These are phyloP conservation scores for Suhomyces bokatorum DNA, from an alignment of 1,139 yeast species.

Conservation along the genomic window DNA sequence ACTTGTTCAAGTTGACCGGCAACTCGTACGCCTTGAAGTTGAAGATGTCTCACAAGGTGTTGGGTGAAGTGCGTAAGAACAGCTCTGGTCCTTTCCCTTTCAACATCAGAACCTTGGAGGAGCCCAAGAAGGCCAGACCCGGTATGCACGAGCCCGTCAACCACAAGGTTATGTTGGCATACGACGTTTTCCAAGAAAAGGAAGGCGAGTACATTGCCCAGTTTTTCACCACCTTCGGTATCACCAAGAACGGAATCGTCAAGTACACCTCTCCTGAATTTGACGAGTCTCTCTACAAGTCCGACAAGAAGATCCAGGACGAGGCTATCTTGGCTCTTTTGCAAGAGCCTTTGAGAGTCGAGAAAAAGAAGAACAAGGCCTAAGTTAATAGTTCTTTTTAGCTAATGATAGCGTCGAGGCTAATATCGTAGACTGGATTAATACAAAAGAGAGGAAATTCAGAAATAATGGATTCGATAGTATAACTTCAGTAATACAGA, in stretches of 20 bases:
- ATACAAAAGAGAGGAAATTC: too few species aligned
- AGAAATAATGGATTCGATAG: too few species aligned
- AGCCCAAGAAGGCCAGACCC: slow-evolving; percentile 71
- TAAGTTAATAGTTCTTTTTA: not conserved
- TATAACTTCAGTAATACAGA: too few species aligned
- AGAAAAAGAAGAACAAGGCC: slow-evolving; percentile 43
- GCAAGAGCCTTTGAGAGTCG: slow-evolving; percentile 55
- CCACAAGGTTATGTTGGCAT: slow-evolving; percentile 69
- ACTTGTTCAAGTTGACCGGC: slow-evolving; percentile 74
- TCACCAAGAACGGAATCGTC: slow-evolving; percentile 72
- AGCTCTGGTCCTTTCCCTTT: slow-evolving; percentile 68
- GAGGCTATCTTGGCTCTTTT: slow-evolving; percentile 53
- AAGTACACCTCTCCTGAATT: slow-evolving; percentile 65
- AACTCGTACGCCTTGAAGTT: slow-evolving; percentile 67
- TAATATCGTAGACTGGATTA: too few species aligned
- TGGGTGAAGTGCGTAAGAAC: slow-evolving; percentile 64
- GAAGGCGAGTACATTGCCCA: slow-evolving; percentile 71
- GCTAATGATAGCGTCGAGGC: too few species aligned
- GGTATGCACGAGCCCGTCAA: slow-evolving; percentile 74
- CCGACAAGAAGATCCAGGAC: slow-evolving; percentile 60
- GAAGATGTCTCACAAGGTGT: slow-evolving; percentile 68
- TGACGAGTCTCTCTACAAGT: slow-evolving; percentile 47
- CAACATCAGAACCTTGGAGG: slow-evolving; percentile 65
- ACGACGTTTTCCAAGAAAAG: slow-evolving; percentile 70
- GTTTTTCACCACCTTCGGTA: slow-evolving; percentile 73